Base-by-base conservation (phyloP, 163 green algal genomes). In the Chlorella variabilis region DNA sequence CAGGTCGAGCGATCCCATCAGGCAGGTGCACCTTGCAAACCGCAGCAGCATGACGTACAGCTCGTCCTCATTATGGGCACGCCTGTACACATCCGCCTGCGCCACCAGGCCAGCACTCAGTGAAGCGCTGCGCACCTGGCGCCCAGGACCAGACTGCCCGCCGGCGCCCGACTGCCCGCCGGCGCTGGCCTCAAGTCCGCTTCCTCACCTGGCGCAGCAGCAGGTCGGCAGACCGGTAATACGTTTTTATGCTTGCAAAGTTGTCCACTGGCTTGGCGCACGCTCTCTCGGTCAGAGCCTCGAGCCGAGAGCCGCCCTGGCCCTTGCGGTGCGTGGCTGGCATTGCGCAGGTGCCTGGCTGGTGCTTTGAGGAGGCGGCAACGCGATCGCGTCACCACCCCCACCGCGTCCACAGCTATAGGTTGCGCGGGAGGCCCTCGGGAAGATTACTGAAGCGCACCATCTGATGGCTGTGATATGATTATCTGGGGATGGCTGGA, bases 11-110 rank as follows among this genome's bases (percentile, higher is more conserved):
- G n/a, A n/a, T n/a, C n/a, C n/a, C n/a, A n/a, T n/a, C n/a, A n/a
- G n/a, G n/a, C 56, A n/a, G 90, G 45, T 34, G 51, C 83, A 94
- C 92, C 88, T 95, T 38, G 87, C 89, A 48, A 92, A 90, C 0
- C 94, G 90, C 84, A 97, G 83, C 0, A 98, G 90, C 83, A 98
- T 96, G 25, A 95, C 87, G 77, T 96, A 98, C 42, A 93, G 86
- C 82, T 97, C 91, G 29, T 91, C 89, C 4, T 96, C 88, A 79
- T 96, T 91, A 1, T 80, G 66, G 1, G 75, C 59, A 29, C 11
- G 38, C 17, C 90, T 62, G 82, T 97, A 97, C 25, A 84, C 48
- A 2, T 78, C 45, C 1, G 92, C 92, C 93, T 97, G 91, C 8
- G 38, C 0, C 36, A 4, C 29, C 65, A 21, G 25, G 15, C 2